Percentiles rank a stretch among this genome's conserved stretches.
These are phyloP conservation scores for Gyromitra esculenta DNA, from an alignment of 2,329 filamentous ascomycete species.

Conservation along the genomic window DNA sequence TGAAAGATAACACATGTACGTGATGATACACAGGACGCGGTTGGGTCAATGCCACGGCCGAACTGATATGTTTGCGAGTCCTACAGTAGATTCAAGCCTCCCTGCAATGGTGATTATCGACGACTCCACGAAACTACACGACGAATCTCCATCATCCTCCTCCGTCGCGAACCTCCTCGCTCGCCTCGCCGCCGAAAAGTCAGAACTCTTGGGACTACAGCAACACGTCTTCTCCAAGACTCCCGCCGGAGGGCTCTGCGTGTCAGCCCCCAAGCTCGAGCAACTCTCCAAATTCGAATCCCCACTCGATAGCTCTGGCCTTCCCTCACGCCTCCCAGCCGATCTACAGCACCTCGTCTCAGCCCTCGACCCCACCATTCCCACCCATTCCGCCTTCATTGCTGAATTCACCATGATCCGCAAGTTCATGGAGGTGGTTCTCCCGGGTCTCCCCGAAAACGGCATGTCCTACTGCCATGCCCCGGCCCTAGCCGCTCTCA, in stretches of 20 bases:
- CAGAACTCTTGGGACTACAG: constrained; percentile 29
- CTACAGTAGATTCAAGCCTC: constrained; percentile 20
- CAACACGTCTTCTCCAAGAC: constrained; percentile 29
- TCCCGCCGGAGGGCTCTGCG: constrained; percentile 24
- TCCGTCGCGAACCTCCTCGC: constrained; percentile 38
- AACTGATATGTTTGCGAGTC: constrained; percentile 6
- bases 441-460: constrained; percentile 37
- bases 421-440: constrained; percentile 37
- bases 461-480: constrained; percentile 48
- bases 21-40: constrained; percentile 10
- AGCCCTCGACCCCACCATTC: constrained; percentile 16
- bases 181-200: constrained; percentile 34
- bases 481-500: constrained; percentile 20
- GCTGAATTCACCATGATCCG: constrained; percentile 43
- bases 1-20: constrained; percentile 45
- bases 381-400: constrained; percentile 30
- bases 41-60: constrained; percentile 9
- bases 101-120: constrained; percentile 34
- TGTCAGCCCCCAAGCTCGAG: constrained; percentile 37
- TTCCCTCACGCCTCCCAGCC: constrained; percentile 20
- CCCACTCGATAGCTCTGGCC: constrained; percentile 15
- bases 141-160: constrained; percentile 31
- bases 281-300: constrained; percentile 34
- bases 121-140: constrained; percentile 20
- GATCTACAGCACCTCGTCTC: constrained; percentile 17